phyloP scores from a whole-genome alignment of 192 early-diverging fungal species.

The Dissophora ornata region DNA sequence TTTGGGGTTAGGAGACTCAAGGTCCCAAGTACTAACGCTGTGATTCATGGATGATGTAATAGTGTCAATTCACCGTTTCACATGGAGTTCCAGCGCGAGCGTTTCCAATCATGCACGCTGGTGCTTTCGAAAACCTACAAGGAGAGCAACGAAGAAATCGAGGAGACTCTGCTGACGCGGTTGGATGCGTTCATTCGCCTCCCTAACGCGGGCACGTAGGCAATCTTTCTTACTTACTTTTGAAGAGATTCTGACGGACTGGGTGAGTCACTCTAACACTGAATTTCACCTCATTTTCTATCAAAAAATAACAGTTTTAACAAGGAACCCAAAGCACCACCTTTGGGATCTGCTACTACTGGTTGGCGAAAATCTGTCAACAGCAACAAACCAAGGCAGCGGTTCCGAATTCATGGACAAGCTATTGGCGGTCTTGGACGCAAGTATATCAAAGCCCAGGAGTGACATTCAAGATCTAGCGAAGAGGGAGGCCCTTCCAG shows the following conservation, averaged over 20 bases:
- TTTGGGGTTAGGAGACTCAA: neutral
- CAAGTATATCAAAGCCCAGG: neutral
- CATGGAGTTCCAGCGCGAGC: conserved; percentile 50
- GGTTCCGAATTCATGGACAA: neutral
- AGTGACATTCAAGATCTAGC: neutral
- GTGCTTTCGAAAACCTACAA: conserved; percentile 25
- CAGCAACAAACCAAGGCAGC: neutral
- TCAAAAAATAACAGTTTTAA: no score
- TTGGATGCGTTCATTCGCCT: conserved; percentile 11
- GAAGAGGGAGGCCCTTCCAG: neutral
- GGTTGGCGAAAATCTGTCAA: neutral
- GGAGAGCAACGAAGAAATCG: neutral
- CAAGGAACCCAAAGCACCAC: conserved; percentile 21
- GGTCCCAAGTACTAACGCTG: no score
- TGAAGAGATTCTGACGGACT: no score
- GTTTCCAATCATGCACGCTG: conserved; percentile 29
- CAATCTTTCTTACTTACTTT: neutral
- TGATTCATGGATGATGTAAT: no score
- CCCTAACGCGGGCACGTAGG: conserved; percentile 25
- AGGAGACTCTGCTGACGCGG: neutral
- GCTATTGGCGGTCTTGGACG: conserved; percentile 1
- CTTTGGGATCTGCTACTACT: conserved; percentile 31
- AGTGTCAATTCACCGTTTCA: conserved; percentile 43
- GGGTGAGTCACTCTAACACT: no score
- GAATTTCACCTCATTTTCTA: no score